Evolutionary conservation across 2,329 filamentous ascomycete species (phyloP).

Genomic region (Tetracladium maxilliforme): DNA sequence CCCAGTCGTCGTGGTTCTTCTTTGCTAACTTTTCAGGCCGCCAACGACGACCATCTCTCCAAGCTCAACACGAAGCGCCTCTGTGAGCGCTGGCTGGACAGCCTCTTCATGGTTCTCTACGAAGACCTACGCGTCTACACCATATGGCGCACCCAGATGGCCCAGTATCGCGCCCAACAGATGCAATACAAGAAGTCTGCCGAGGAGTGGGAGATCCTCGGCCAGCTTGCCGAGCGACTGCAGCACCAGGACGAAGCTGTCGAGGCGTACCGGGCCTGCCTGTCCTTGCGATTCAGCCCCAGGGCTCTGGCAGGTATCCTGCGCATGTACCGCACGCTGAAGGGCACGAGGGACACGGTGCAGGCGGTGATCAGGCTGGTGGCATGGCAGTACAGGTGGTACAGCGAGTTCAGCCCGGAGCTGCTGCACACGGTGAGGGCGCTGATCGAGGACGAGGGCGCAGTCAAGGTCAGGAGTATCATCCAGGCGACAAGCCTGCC

Average conservation of each 20-base stretch:
- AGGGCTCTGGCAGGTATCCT: constrained; percentile 82
- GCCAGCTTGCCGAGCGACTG: constrained; percentile 78
- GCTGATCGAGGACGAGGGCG: constrained; percentile 93
- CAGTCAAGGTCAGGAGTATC: constrained; percentile 92
- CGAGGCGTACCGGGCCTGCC: constrained; percentile 82
- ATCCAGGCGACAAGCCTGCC: constrained; percentile 91
- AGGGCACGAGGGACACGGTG: constrained; percentile 68
- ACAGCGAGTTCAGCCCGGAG: constrained; percentile 94
- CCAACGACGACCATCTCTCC: constrained; percentile 61
- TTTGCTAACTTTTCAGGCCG: constrained; percentile 20
- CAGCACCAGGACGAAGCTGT: constrained; percentile 86
- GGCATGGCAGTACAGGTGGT: constrained; percentile 98
- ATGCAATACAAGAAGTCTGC: constrained; percentile 94
- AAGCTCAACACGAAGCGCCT: constrained; percentile 94
- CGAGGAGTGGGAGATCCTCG: constrained; percentile 96
- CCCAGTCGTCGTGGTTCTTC: neutral
- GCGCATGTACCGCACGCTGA: constrained; percentile 60
- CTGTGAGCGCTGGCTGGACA: constrained; percentile 95
- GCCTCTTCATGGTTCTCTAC: constrained; percentile 97
- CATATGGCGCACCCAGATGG: constrained; percentile 97
- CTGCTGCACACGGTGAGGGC: constrained; percentile 78
- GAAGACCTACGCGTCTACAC: constrained; percentile 97
- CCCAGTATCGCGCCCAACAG: constrained; percentile 83
- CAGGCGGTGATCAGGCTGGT: constrained; percentile 81
- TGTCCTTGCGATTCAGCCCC: constrained; percentile 80